Evolutionary conservation across 2,329 filamentous ascomycete genomes (phyloP).

Genomic region (Diplocarpon mali): DNA sequence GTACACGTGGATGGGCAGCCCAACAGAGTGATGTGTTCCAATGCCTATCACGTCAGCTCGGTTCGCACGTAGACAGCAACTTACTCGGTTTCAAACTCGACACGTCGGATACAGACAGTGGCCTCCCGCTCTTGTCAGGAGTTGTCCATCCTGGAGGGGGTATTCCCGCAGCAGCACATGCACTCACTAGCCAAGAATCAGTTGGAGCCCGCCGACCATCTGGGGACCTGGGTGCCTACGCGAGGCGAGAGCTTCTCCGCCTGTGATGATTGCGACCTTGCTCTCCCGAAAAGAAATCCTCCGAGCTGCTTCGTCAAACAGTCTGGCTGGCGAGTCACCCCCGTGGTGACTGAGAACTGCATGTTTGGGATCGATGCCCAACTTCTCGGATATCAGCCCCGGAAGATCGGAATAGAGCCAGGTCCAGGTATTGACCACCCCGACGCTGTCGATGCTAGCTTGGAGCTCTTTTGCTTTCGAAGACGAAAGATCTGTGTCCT

Average conservation of each 20-base stretch:
- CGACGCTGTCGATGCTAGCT: slow-evolving; percentile 43
- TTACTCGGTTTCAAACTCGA: slow-evolving; percentile 33
- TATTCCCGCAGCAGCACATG: slow-evolving; percentile 39
- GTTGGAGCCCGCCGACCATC: slow-evolving; percentile 12
- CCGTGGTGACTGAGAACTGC: slow-evolving; percentile 45
- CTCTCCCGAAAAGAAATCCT: slow-evolving; percentile 42
- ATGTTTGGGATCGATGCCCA: slow-evolving; percentile 38
- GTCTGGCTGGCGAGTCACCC: slow-evolving; percentile 48
- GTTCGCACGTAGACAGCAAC: slow-evolving; percentile 6
- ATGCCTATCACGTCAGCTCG: slow-evolving; percentile 32
- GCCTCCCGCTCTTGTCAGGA: slow-evolving; percentile 34
- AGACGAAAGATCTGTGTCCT: slow-evolving; percentile 34
- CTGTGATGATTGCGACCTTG: slow-evolving; percentile 47
- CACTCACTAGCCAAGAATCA: slow-evolving; percentile 35
- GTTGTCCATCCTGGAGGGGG: slow-evolving; percentile 50
- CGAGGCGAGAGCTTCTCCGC: slow-evolving; percentile 54
- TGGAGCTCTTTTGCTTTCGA: slow-evolving; percentile 28
- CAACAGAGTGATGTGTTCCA: slow-evolving; percentile 45
- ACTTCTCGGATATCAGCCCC: slow-evolving; percentile 36
- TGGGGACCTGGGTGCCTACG: slow-evolving; percentile 29
- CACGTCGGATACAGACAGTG: slow-evolving; percentile 40
- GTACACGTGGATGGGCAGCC: slow-evolving; percentile 55
- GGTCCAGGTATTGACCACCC: slow-evolving; percentile 52
- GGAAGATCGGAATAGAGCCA: slow-evolving; percentile 54
- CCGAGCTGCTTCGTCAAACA: slow-evolving; percentile 53